Evolutionary conservation across 2,329 filamentous ascomycete genomes (phyloP), one percentile per base, ranked within the genome.

Genomic region (Alternaria brassicae): DNA sequence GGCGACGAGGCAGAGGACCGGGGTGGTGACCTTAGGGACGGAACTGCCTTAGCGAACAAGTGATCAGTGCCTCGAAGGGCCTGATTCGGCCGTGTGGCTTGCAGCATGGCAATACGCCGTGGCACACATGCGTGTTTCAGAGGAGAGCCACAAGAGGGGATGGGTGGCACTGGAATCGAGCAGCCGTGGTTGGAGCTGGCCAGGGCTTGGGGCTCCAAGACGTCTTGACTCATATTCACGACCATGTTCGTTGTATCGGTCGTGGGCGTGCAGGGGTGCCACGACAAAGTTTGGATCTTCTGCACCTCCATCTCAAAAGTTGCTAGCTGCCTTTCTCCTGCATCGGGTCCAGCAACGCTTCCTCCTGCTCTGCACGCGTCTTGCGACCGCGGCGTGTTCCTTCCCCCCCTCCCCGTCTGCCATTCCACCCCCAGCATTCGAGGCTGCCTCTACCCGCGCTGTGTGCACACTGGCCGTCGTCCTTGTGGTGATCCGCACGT

Each of bases 291-390:
- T 60, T 61, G 58, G 30, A 52, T 45, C 39, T 41, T 23, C 53
- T 63, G 61, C 61, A 58, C 58, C 34, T 49, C 41, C 47, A 54
- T 61, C 54, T 63, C 47, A 53, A 63, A 55, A 50, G 53, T 52
- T 49, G 42, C 51, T 61, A 58, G 58, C 39, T 44, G 27, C 28
- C 28, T 28, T 32, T 45, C 58, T 63, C 61, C 51, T 63, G 61
- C 61, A 58, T 58, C 34, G 28, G 48, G 34, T 40, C 50, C 36
- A 41, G 27, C 45, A 48, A 19, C 54, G 47, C 30, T 41, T 39
- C 45, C 23, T 48, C 37, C 30, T 19, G 25, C 48, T 44, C 42
- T 45, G 56, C 36, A 40, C 50, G 58, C 61, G 39, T 45, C 44
- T 25, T 40, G 36, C 45, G 34, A 45, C 30, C 49, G 45, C 40